These are phyloP conservation scores for Chaetomium globosum DNA, from an alignment of 2,329 filamentous ascomycete genomes.

Conservation along the genomic window DNA sequence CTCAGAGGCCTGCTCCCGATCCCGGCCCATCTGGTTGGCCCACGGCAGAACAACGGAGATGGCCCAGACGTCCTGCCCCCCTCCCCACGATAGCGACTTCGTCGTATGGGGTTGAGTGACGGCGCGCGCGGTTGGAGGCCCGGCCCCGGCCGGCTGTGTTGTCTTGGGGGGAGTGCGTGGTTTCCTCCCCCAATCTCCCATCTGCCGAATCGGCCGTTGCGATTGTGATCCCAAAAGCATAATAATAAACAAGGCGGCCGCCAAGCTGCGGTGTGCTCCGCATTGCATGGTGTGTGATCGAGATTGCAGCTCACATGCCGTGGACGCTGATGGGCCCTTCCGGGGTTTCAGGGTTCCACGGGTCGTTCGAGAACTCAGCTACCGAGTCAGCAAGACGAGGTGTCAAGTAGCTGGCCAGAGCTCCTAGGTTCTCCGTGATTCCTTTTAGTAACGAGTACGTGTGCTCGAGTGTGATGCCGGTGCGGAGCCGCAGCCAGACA, in stretches of 20 bases:
- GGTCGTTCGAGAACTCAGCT: neutral
- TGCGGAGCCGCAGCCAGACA: neutral
- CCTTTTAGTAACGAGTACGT: neutral
- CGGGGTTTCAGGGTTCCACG: neutral
- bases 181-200: neutral
- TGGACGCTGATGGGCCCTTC: neutral
- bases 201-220: conserved; percentile 7
- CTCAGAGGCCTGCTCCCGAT: neutral
- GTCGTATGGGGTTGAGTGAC: neutral
- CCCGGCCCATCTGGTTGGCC: conserved; percentile 2
- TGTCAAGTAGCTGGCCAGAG: neutral
- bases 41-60: conserved; percentile 4
- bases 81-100: neutral
- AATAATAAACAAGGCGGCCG: neutral
- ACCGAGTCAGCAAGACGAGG: neutral
- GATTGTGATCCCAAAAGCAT: neutral
- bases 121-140: neutral
- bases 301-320: neutral
- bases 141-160: neutral
- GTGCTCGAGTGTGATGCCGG: neutral
- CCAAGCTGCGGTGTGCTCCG: neutral
- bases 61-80: too few relatives aligned
- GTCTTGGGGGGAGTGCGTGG: neutral
- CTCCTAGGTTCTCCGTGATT: neutral
- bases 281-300: neutral